Base-by-base conservation (phyloP, 108 stramenopile species). In the Mediolabrus comicus region DNA sequence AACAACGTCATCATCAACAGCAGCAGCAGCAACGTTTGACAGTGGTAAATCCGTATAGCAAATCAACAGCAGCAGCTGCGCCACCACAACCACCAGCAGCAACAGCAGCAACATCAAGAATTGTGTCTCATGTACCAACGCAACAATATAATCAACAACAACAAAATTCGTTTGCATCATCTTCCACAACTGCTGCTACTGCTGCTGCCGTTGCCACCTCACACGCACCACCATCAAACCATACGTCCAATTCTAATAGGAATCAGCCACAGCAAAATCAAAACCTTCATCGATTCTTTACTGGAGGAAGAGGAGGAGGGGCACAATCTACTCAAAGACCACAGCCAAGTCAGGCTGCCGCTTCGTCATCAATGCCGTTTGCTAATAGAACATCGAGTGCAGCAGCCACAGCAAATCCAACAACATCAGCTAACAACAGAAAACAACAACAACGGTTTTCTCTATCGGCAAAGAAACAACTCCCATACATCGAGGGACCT, bases 401-500 rank as follows among this genome's bases (percentile, higher is more conserved):
- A 49, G 14, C 55, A 28, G 19, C n/a, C n/a, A 30, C 36, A 12
- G 49, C 27, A 63, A 54, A 53, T 28, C 33, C 31, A 55, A 29
- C 30, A 16, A 6, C 30, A 9, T 52, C 51, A 8, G 8, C 3
- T 52, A 30, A 33, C 11, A 30, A 32, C 6, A n/a, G n/a, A n/a
- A n/a, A n/a, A n/a, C 56, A 3, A 24, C 71, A 67, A 60, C 59
- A 28, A 27, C 17, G 53, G 29, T 56, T 62, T 26, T 54, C 62
- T 36, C 32, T 36, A 11, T 53, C 52, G 25, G 46, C 46, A 49
- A 17, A 72, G 14, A 57, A 19, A 56, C 36, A 30, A 32, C 62
- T 33, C 10, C 53, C 71, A 25, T 86, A 85, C 54, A 19, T 33
- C 46, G 71, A 75, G 17, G 95, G 95, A 2, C 86, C 92, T 9